Base-by-base conservation (phyloP, 805 yeast genomes). In the Blastobotrys chiropterorum region DNA sequence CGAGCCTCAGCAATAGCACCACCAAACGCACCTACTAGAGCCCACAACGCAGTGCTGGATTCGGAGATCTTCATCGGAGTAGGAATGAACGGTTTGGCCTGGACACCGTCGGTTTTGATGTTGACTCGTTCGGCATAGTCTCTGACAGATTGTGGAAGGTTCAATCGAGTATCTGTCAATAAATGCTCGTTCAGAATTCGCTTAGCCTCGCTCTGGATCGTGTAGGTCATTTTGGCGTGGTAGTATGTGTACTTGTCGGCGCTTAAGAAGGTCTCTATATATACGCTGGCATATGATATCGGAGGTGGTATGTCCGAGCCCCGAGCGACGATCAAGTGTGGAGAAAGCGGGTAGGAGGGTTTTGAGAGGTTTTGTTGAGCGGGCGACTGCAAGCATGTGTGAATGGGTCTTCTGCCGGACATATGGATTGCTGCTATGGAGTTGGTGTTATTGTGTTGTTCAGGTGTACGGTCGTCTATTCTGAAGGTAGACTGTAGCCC, bases 81-180 rank as follows among this genome's bases (percentile, higher is more conserved):
- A 3, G 46, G 46, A 13, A 43, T 43, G 46, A 43, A 43, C 46
- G 46, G 46, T 26, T 26, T 26, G 4, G 17, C 22, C 46, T 43
- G 30, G 13, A 43, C 46, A 43, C 21, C 20, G 17, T 43, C 46
- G 13, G 30, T 7, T n/a, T 19, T 21, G 21, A 43, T 17, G 15
- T 8, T 17, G 11, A 21, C 21, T 5, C 22, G 19, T 14, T 8
- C 6, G 8, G 26, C 46, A 17, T 14, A 14, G 22, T 43, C 46
- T 14, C 22, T 17, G 15, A 43, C 46, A 8, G 46, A 17, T 21
- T 17, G 46, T 5, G 46, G 46, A 3, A 43, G 15, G 26, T 17
- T 17, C 22, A 43, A 43, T 14, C 46, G 22, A n/a, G 22, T 17
- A 17, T 43, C 46, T 5, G 22, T 21, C 46, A 43, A 17, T 3